phyloP scores from a whole-genome alignment of 2,329 filamentous ascomycete genomes.

The Epichloe aotearoae region DNA sequence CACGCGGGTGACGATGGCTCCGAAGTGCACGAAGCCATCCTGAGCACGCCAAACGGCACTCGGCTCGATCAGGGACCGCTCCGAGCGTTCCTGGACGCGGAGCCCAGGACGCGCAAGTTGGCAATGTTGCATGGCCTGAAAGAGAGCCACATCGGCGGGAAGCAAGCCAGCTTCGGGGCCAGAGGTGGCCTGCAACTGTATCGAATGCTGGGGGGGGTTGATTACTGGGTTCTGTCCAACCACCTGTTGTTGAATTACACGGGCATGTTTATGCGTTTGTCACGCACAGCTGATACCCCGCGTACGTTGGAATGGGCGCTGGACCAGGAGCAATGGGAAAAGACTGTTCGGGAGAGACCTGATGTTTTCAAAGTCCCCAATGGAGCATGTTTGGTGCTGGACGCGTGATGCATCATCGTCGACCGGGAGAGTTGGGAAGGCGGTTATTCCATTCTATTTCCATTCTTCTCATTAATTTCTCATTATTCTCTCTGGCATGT shows the following conservation, averaged over 20 bases:
- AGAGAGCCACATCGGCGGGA: constrained; percentile 6
- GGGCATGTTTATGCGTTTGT: constrained; percentile 6
- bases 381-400: constrained; percentile 5
- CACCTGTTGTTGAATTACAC: constrained; percentile 3
- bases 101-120: constrained; percentile 5
- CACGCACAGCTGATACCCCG: constrained; percentile 4
- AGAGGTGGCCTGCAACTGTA: constrained; percentile 4
- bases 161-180: constrained; percentile 6
- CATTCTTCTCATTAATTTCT: background rate
- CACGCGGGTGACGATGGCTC: background rate
- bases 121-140: constrained; percentile 7
- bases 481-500: background rate
- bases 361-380: constrained; percentile 1
- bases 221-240: constrained; percentile 7
- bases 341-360: constrained; percentile 1
- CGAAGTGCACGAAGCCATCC: constrained; percentile 5
- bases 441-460: background rate
- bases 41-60: constrained; percentile 6
- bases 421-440: background rate
- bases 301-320: constrained; percentile 6
- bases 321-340: constrained; percentile 4
- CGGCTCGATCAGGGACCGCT: constrained; percentile 2
- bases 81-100: constrained; percentile 4
- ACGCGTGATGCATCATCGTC: background rate
- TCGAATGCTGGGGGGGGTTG: constrained; percentile 3